Evolutionary conservation across 148 eudicot species (phyloP), one percentile per base, ranked within the genome.

Genomic region (Arctostaphylos glauca): DNA sequence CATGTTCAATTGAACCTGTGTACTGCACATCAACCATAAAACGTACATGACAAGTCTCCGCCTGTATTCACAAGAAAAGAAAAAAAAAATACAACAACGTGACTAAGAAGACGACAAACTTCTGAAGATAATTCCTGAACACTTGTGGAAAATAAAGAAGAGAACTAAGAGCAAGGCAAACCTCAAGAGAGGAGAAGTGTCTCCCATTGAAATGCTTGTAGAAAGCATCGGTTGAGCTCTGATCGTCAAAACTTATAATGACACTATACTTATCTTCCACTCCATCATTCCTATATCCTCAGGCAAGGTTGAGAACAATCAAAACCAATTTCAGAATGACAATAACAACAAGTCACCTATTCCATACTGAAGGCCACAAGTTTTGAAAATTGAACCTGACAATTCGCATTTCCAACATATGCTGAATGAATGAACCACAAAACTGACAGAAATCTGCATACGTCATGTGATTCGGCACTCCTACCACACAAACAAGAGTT

Each of bases 381-480:
- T 62, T 72, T 55, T 13, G 31, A 43, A 79, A 80, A 71, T 49
- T 83, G 80, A 76, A 96, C 98, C 99, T 96, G 87, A 96, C 97
- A 81, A 96, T 89, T 74, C 98, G 91, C 98, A 96, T 93, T 88
- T 94, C 98, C 88, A 93, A 87, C 88, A 96, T 93, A 86, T 92
- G 94, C 77, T 91, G 97, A 68, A 96, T 86, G 82, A 94, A 96
- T 47, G 97, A 91, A 79, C 97, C 98, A 83, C 94, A 94, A 86
- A 96, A 94, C 86, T 87, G 99, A 84, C 99, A 96, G 84, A 96
- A 96, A 85, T 96, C 99, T 46, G 98, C 95, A 86, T 96, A 96
- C 56, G 99, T 96, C 98, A 94, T 96, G 91, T 96, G 99, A 87
- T 94, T 94, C 44, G 99, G 99, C 83, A 94, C 99, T 74, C 94